These are phyloP conservation scores for Tetraselmis chui DNA, from an alignment of 139 green algal species.

Conservation along the genomic window DNA sequence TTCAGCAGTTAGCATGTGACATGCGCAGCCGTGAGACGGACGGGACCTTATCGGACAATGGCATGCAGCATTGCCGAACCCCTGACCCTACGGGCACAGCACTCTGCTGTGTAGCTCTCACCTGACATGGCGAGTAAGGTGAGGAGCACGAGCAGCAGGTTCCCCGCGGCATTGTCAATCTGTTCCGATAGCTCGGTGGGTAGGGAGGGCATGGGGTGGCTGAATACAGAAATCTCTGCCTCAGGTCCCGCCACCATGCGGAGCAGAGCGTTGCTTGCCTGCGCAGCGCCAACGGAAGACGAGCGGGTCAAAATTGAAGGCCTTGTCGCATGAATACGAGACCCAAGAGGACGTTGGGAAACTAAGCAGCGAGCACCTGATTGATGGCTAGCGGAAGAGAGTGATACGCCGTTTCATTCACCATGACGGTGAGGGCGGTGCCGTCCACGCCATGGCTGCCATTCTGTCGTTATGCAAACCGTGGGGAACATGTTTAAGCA, in stretches of 20 bases:
- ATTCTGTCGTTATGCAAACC: too few relatives aligned
- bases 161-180: conserved; percentile 2
- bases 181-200: conserved; percentile 24
- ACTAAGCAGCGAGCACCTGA: too few relatives aligned
- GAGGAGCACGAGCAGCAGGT: conserved; percentile 9
- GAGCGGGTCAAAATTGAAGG: too few relatives aligned
- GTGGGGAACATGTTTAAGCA: too few relatives aligned
- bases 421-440: background rate
- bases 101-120: too few relatives aligned
- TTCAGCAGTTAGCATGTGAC: too few relatives aligned
- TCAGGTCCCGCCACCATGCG: conserved; percentile 9
- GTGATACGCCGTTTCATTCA: background rate
- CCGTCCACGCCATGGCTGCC: background rate
- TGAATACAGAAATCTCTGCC: conserved; percentile 24
- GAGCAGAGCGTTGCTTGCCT: conserved; percentile 35
- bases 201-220: conserved; percentile 41
- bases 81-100: too few relatives aligned
- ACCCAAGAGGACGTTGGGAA: too few relatives aligned
- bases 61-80: too few relatives aligned
- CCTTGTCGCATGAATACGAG: too few relatives aligned
- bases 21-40: too few relatives aligned
- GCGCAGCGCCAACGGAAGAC: conserved; percentile 18
- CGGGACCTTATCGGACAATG: too few relatives aligned
- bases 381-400: background rate
- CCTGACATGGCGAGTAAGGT: background rate